A percentile compares a stretch with the other conserved stretches of the same genome.
Conservation (phyloP, 164 flowering plant species). For the Hamamelis virginiana region DNA sequence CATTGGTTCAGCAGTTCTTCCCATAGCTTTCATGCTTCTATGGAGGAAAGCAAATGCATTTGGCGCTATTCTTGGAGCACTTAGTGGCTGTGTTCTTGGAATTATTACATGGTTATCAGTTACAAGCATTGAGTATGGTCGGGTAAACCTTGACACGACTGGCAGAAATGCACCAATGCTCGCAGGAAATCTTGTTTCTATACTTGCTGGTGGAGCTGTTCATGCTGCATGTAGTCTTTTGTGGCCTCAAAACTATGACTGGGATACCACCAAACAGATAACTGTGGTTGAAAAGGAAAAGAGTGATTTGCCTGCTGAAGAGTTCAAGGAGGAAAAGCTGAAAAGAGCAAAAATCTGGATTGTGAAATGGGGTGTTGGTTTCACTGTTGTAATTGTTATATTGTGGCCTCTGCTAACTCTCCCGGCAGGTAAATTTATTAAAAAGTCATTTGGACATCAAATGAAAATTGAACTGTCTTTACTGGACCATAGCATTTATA, state of each 20-base stretch:
- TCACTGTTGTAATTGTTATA: constrained; percentile 70
- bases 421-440: constrained; percentile 62
- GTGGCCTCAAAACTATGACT: constrained; percentile 83
- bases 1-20: constrained; percentile 86
- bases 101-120: constrained; percentile 73
- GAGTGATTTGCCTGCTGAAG: constrained; percentile 59
- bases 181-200: constrained; percentile 89
- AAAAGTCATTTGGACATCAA: no score
- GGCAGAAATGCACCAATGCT: constrained; percentile 97
- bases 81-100: constrained; percentile 68
- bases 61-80: constrained; percentile 78
- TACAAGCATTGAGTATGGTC: constrained; percentile 65
- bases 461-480: no score
- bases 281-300: constrained; percentile 77
- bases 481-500: no score
- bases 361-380: constrained; percentile 88
- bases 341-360: constrained; percentile 76
- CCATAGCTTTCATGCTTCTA: constrained; percentile 91
- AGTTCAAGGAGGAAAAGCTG: constrained; percentile 68
- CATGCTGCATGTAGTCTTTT: constrained; percentile 69
- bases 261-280: constrained; percentile 81
- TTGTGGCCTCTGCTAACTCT: constrained; percentile 86
- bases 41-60: constrained; percentile 84
- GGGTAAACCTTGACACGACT: constrained; percentile 83
- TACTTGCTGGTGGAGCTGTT: constrained; percentile 72